Evolutionary conservation across 345 rosid species (phyloP).

Genomic region (Ricinus communis): DNA sequence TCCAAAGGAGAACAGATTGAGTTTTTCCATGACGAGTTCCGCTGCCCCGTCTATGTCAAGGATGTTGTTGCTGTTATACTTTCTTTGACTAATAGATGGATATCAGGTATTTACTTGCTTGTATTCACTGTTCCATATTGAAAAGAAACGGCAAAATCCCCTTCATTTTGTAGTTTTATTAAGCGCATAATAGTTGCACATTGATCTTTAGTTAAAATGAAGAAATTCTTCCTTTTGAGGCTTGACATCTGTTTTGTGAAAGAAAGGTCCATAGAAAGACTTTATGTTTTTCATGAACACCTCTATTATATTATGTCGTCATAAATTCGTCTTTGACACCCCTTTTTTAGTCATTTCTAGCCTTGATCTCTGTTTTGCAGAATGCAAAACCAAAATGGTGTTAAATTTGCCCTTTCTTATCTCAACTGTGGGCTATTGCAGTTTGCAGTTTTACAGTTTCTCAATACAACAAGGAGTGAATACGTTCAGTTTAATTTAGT

Average conservation of each 20-base stretch:
- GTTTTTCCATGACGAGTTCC: conserved; percentile 79
- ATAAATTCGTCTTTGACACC: background rate
- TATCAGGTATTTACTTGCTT: conserved; percentile 44
- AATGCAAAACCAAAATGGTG: background rate
- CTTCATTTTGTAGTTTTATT: background rate
- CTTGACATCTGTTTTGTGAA: conserved; percentile 1
- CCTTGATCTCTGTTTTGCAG: too few species aligned
- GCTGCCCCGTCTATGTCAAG: conserved; percentile 84
- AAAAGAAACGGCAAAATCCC: background rate
- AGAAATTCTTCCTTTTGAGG: background rate
- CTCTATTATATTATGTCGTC: background rate
- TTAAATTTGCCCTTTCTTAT: background rate
- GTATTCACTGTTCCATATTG: background rate
- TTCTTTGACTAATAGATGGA: conserved; percentile 52
- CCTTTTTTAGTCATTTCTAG: background rate
- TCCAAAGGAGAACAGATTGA: conserved; percentile 64
- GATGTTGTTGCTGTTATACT: conserved; percentile 58
- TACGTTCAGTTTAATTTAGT: background rate
- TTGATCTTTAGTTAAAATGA: background rate
- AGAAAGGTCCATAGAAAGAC: background rate
- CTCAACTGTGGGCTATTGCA: background rate
- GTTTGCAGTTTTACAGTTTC: background rate
- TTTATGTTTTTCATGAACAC: background rate
- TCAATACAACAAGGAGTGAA: background rate
- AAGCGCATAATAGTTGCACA: background rate